Conservation (phyloP, 495 filamentous ascomycete species). For the Geoglossum glabrum region DNA sequence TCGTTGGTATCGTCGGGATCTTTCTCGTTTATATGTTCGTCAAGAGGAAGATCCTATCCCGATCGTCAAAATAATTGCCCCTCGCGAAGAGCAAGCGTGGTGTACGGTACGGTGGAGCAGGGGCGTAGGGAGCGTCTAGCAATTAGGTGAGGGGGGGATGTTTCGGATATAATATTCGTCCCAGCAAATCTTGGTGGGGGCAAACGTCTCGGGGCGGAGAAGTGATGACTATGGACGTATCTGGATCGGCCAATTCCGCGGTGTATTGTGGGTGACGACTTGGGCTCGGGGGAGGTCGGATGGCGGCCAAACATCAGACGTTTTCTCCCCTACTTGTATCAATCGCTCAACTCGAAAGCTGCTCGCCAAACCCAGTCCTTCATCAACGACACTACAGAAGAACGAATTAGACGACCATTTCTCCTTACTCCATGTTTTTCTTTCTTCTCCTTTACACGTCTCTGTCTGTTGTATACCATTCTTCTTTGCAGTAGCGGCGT, state of each 20-base stretch:
- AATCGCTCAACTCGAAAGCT: too few species aligned
- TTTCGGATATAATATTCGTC: not conserved
- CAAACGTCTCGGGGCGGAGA: not conserved
- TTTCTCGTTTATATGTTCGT: not conserved
- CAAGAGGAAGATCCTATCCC: not conserved
- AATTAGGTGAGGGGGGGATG: not conserved
- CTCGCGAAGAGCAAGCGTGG: not conserved
- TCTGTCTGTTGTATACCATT: not conserved
- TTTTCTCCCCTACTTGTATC: not conserved
- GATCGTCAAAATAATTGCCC: not conserved
- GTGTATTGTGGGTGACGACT: not conserved
- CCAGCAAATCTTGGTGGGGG: not conserved
- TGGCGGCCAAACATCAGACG: not conserved
- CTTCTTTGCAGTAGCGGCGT: not conserved
- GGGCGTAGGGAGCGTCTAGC: not conserved
- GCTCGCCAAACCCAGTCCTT: not conserved
- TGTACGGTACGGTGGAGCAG: not conserved
- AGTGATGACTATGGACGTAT: not conserved
- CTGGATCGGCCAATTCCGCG: not conserved
- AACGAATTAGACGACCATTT: not conserved
- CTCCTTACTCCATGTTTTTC: not conserved
- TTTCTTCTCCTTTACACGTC: not conserved
- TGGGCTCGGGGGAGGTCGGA: not conserved
- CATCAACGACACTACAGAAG: not conserved
- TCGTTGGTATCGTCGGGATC: constrained; percentile 25